These are phyloP conservation scores for Ulmus americana DNA, from an alignment of 331 rosid species.

Conservation along the genomic window DNA sequence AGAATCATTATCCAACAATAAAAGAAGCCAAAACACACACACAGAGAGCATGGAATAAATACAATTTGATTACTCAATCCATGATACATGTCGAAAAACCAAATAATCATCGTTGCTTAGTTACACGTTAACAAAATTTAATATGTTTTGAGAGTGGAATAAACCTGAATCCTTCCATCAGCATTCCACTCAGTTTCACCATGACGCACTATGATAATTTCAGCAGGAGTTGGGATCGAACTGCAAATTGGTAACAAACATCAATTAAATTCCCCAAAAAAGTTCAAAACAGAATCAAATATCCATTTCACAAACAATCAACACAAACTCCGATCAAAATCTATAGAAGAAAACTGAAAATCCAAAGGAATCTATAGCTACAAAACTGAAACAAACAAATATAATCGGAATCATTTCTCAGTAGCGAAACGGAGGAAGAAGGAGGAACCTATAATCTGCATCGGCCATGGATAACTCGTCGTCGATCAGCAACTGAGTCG, in stretches of 20 bases:
- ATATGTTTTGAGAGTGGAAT: conserved; percentile 4
- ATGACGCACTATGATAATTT: conserved; percentile 74
- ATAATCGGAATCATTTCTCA: not conserved
- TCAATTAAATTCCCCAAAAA: conserved; percentile 16
- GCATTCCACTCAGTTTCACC: conserved; percentile 93
- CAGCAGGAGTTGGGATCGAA: conserved; percentile 45
- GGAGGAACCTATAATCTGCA: conserved; percentile 40
- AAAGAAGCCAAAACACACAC: too few species aligned
- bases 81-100: too few species aligned
- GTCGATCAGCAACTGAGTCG: conserved; percentile 19
- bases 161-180: conserved; percentile 67
- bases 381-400: not conserved
- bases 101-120: not conserved
- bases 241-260: conserved; percentile 24
- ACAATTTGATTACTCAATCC: not conserved
- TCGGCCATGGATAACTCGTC: conserved; percentile 27
- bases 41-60: not conserved
- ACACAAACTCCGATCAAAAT: not conserved
- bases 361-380: not conserved
- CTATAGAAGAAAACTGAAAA: not conserved
- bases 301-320: not conserved
- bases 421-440: not conserved
- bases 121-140: not conserved
- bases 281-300: not conserved
- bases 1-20: not conserved